A percentile compares a stretch with the other conserved stretches of the same genome.
Evolutionary conservation across 148 eudicot species (phyloP).

Genomic region (Vaccinium darrowii): DNA sequence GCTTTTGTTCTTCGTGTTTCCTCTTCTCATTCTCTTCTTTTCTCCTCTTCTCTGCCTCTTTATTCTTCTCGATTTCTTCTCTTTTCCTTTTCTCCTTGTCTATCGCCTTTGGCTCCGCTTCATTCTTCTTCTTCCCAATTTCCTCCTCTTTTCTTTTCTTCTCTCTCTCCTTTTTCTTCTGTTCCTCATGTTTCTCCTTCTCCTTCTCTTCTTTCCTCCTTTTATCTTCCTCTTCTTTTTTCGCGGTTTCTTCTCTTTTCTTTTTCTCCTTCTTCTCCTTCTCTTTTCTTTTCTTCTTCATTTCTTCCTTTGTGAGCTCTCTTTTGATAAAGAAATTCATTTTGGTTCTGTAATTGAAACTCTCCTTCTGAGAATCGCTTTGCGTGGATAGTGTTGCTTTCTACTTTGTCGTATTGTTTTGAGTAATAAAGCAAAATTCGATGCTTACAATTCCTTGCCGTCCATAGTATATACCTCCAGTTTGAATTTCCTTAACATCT

Average conservation of each 20-base stretch:
- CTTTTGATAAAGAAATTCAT: conserved; percentile 20
- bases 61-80: neutral
- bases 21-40: neutral
- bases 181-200: neutral
- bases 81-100: neutral
- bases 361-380: neutral
- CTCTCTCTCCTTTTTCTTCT: neutral
- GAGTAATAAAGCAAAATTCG: neutral
- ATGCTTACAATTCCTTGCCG: neutral
- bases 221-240: neutral
- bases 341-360: neutral
- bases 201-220: neutral
- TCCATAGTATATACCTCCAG: neutral
- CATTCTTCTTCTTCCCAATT: conserved; percentile 9
- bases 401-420: neutral
- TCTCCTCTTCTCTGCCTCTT: neutral
- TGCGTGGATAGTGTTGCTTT: neutral
- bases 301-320: conserved; percentile 15
- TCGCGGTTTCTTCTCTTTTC: neutral
- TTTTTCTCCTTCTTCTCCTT: neutral
- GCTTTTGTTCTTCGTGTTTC: neutral
- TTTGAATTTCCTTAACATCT: neutral
- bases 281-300: conserved; percentile 17
- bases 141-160: neutral
- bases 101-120: neutral